Base-by-base conservation (phyloP, 1,284 basidiomycete species). In the Rhizopogon parksii region DNA sequence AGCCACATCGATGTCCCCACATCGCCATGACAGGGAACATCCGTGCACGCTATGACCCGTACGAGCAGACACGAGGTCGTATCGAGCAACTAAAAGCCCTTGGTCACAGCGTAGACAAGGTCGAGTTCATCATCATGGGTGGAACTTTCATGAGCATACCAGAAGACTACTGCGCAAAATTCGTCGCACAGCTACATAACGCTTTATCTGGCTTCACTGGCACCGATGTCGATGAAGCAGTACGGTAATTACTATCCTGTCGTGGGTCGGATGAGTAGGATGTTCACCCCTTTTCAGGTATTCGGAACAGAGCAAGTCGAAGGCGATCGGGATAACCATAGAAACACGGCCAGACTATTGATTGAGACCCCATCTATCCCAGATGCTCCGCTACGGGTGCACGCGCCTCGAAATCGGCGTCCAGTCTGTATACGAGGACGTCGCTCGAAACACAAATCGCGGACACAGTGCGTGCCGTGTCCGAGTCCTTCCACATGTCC, bases 21-120 rank as follows among this genome's bases (percentile, higher is more conserved):
- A 99, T 99, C 53, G 96, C 96, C 5, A 95, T 99, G 88, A 99
- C 96, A 0, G 96, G 96, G n/a, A 98, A 99, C 65, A 98, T 99
- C 53, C 85, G 95, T 47, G 95, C 95, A 1, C 83, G 95, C 36
- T 99, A 99, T 67, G 96, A 99, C 68, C 96, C 95, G 1, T 99
- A 98, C 64, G 96, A 99, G 66, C 96, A 99, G 71, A 95, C 93
- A 12, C 78, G 91, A 60, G 92, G 92, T 7, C 82, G 96, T 24
- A 90, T 99, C 1, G 95, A 98, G 66, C 96, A 99, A 67, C 74
- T 99, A 48, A 91, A 94, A 66, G 87, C 85, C 64, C 73, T 99
- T 12, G 96, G 96, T 1, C 96, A 99, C 70, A 94, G 80, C 60
- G 95, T 98, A 2, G 96, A 99, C 73, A 99, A 99, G 80, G 89